These are phyloP conservation scores for Atkinsonella texensis DNA, from an alignment of 2,329 filamentous ascomycete species.

Conservation along the genomic window DNA sequence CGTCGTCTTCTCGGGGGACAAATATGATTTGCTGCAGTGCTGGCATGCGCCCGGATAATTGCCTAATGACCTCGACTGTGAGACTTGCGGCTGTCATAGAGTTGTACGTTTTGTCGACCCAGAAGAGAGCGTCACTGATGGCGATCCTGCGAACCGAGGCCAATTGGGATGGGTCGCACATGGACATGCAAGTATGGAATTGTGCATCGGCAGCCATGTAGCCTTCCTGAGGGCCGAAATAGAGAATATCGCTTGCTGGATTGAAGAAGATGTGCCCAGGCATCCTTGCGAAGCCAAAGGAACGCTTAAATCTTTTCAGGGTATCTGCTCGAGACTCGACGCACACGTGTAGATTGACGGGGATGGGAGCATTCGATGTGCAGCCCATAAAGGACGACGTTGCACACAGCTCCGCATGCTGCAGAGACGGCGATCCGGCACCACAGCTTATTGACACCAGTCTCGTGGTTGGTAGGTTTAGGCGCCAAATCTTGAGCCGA, in stretches of 20 bases:
- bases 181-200: constrained; percentile 31
- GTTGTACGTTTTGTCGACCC: constrained; percentile 22
- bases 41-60: constrained; percentile 26
- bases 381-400: constrained; percentile 20
- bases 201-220: constrained; percentile 33
- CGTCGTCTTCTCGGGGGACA: constrained; percentile 27
- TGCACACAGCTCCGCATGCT: constrained; percentile 3
- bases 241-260: constrained; percentile 30
- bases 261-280: constrained; percentile 32
- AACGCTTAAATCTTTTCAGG: constrained; percentile 25
- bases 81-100: constrained; percentile 27
- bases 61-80: constrained; percentile 27
- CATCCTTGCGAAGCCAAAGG: constrained; percentile 30
- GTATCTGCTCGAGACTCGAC: constrained; percentile 33
- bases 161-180: constrained; percentile 30
- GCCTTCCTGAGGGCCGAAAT: constrained; percentile 32
- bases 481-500: constrained; percentile 34
- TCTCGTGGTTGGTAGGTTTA: constrained; percentile 29
- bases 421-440: constrained; percentile 16
- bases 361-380: constrained; percentile 28
- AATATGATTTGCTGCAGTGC: constrained; percentile 30
- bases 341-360: constrained; percentile 33
- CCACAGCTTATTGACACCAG: constrained; percentile 32
- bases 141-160: constrained; percentile 29
- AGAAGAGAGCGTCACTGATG: constrained; percentile 33